Evolutionary conservation across 1,284 basidiomycete genomes (phyloP), one percentile per base, ranked within the genome.

Genomic region (Cutaneotrichosporon mucoides): DNA sequence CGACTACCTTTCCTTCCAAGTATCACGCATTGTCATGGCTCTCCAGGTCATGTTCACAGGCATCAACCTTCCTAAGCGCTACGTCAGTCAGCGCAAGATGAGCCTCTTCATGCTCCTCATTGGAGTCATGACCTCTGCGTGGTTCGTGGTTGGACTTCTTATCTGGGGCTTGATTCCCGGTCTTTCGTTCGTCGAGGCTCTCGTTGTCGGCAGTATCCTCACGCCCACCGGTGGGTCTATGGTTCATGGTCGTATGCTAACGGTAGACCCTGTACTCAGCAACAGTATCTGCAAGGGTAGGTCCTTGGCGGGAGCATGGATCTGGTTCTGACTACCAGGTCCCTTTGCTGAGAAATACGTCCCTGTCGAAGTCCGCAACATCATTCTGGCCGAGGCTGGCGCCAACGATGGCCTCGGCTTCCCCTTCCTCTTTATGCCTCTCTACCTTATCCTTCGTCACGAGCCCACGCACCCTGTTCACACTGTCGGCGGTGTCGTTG

Each of bases 11-110:
- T 73, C 71, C 0, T 82, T 88, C 60, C 92, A 98, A 78, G 83
- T 98, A 71, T 90, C 92, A 24, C 85, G 95, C 8, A 86, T 98
- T 62, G 88, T 98, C 56, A 87, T 99, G 50, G 95, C 92, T 4
- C 89, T 98, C 60, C 93, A 94, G 53, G 95, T 99, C 3, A 94
- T 99, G 70, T 93, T 95, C 38, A 92, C 97, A 57, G 95, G 95
- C 4, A 94, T 98, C 44, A 88, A 94, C 66, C 80, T 96, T 61
- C 92, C 92, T 9, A 93, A 92, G 78, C 73, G 73, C 3, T 98
- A 97, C 76, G 88, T 97, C 80, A 80, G 82, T 37, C 83, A 84
- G 36, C 92, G 98, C 73, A 94, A 91, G 90, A 85, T 84, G 66
- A 90, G 88, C 65, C 76, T 98, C 4, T 82, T 86, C 55, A 89